Base-by-base conservation (phyloP, 2,329 filamentous ascomycete genomes). In the Cryphonectria radicalis region DNA sequence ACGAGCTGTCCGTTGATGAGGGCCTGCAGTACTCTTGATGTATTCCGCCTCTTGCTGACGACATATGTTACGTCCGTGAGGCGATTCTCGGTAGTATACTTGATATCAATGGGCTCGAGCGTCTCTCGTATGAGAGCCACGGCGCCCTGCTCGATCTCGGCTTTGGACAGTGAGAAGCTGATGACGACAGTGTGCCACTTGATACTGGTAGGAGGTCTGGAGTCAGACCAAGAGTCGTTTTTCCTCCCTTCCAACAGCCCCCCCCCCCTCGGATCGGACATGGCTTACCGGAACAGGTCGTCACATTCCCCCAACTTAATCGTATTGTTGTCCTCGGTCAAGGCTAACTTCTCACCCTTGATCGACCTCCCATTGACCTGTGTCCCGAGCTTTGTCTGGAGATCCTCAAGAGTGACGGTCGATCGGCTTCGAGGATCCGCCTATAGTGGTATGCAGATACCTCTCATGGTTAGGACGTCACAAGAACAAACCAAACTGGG, bases 51-150 rank as follows among this genome's bases (percentile, higher is more conserved):
- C 79, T 90, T 93, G 10, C 93, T 91, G 46, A 98, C 90, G 14
- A 97, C 92, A 80, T 98, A 95, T 0, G 95, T 97, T 0, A 95
- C 98, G 40, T 87, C 83, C 22, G 84, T 86, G 37, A 87, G 82
- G 35, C 92, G 83, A 79, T 94, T 98, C 4, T 94, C 91, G 60
- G 88, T 85, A 19, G 92, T 84, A 19, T 94, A 91, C 80, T 98
- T 98, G 80, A 98, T 91, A 78, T 97, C 96, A n/a, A 97, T 86
- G 62, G 91, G 88, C 78, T 97, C 94, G 25, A 98, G 88, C 68
- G 87, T 87, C 43, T 87, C 82, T 73, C 89, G 89, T 37, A 94
- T 86, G 25, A 84, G 83, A 1, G 84, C 82, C 69, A 95, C 84
- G 1, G 91, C 89, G 76, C 86, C 85, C 74, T 91, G 93, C 35